Base-by-base conservation (phyloP, 1,284 basidiomycete genomes). In the Phylloporus sp. region DNA sequence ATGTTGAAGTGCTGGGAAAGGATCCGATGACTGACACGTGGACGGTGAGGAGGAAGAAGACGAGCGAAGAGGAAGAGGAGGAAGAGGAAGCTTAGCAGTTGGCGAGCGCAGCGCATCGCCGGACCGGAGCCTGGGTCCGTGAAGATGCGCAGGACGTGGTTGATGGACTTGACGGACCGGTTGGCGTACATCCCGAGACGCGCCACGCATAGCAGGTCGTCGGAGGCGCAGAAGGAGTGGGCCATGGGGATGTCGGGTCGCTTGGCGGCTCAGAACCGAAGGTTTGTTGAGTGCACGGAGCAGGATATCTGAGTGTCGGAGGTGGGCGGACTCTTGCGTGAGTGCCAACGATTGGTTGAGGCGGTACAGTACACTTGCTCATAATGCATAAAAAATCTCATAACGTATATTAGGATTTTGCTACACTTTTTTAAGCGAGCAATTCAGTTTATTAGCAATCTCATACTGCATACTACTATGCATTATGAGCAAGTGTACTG, bases 291-390 rank as follows among this genome's bases (percentile, higher is more conserved):
- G 65, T 90, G 89, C 66, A 80, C 84, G 4, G 82, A 86, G 55
- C 91, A 90, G 61, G 93, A 95, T 68, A 77, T 95, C 61, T 84
- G 82, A 58, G 77, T 95, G 28, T 86, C 87, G 0, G 94, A 96
- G 70, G 86, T 95, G 3, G 86, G 82, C 1, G 86, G 89, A 64
- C 79, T 96, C 44, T 77, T 96, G 69, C 77, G 80, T 34, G 94
- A 95, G 66, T 95, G 96, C 76, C 85, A 86, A 64, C 80, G 89
- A 26, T 72, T 93, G 56, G 90, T 83, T 2, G 82, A 85, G 39
- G 80, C 76, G 42, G 74, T n/a, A n/a, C n/a, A n/a, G n/a, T n/a
- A n/a, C n/a, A n/a, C n/a, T n/a, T n/a, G n/a, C n/a, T n/a, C n/a
- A n/a, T n/a, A n/a, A n/a, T n/a, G n/a, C n/a, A n/a, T n/a, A n/a